Conservation (phyloP, 2,329 filamentous ascomycete species). For the Macrophomina phaseolina region DNA sequence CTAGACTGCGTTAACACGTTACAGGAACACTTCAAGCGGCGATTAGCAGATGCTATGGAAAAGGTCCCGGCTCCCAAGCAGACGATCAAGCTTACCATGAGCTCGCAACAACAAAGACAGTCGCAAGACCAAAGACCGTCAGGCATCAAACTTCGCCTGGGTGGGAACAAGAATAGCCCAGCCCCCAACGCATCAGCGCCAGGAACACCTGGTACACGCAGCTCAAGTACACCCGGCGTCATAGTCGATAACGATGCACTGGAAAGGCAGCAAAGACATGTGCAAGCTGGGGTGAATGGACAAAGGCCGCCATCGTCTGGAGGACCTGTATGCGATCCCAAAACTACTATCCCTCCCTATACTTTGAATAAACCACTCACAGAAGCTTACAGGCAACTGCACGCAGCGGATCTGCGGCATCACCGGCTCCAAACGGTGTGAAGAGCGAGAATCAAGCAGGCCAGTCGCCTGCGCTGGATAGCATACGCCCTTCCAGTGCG, state of each 20-base stretch:
- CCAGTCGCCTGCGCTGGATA: slow-evolving; percentile 51
- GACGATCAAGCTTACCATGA: slow-evolving; percentile 80
- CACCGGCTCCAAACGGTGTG: slow-evolving; percentile 40
- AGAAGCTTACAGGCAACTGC: slow-evolving; percentile 37
- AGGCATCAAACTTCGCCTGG: slow-evolving; percentile 72
- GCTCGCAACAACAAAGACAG: slow-evolving; percentile 7
- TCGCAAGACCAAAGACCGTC: slow-evolving; percentile 45
- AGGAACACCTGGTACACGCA: slow-evolving; percentile 48
- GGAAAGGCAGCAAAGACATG: slow-evolving; percentile 58
- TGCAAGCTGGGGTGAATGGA: slow-evolving; percentile 56
- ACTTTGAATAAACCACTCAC: slow-evolving; percentile 30
- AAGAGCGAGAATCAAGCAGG: slow-evolving; percentile 47
- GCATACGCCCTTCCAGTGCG: slow-evolving; percentile 45
- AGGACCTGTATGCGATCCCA: slow-evolving; percentile 35
- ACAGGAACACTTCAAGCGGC: slow-evolving; percentile 70
- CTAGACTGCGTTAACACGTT: not conserved
- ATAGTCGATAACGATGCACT: slow-evolving; percentile 62
- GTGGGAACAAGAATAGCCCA: slow-evolving; percentile 51
- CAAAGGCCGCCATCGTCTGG: slow-evolving; percentile 35
- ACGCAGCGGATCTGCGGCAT: slow-evolving; percentile 46
- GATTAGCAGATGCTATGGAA: slow-evolving; percentile 74
- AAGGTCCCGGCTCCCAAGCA: slow-evolving; percentile 75
- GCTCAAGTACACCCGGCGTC: slow-evolving; percentile 54
- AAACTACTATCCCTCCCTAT: too few species aligned
- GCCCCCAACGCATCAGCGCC: slow-evolving; percentile 36